Base-by-base conservation (phyloP, 805 yeast species). In the Lachancea fermentati region DNA sequence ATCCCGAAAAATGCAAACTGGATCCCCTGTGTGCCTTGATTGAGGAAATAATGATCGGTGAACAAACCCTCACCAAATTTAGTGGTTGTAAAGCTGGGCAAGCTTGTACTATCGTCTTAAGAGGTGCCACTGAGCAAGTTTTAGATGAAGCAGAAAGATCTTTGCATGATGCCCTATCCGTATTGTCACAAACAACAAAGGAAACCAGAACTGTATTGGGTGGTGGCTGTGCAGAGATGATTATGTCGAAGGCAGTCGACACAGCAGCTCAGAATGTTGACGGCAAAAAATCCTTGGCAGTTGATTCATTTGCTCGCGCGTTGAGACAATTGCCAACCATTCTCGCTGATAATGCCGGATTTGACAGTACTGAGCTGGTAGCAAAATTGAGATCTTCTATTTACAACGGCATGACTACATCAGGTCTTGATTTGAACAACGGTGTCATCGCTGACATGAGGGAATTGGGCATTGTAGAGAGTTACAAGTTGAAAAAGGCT, bases 41-140 rank as follows among this genome's bases (percentile, higher is more conserved):
- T 54, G 97, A 91, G 65, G 98, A 93, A 66, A 70, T 91, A 30
- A 77, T 88, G 49, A 85, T 93, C 60, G 98, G 97, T 45, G 97
- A 93, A 58, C 94, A 87, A 55, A 69, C 81, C 4, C 84, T 87
- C 77, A 77, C 89, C 46, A 86, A 84, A 64, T 93, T 93, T 57
- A 79, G 93, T n/a, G 99, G 98, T 22, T 95, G 91, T 47, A 82
- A 86, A 39, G 89, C 89, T 12, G 95, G 96, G 45, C 86, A 86
- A 65, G 97, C 97, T 4, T 93, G 98, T 71, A 88, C 97, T 2
- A 79, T 93, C 54, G 95, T 93, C 18, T 69, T 93, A 51, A 78
- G 99, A 62, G 98, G 98, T 51, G 97, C 98, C 30, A 95, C 98
- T 14, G 95, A 91, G 49, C 96, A 89, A 65, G 85, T 91, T 2